These are phyloP conservation scores for Dryas integrifolia DNA, from an alignment of 331 rosid genomes.

Conservation along the genomic window DNA sequence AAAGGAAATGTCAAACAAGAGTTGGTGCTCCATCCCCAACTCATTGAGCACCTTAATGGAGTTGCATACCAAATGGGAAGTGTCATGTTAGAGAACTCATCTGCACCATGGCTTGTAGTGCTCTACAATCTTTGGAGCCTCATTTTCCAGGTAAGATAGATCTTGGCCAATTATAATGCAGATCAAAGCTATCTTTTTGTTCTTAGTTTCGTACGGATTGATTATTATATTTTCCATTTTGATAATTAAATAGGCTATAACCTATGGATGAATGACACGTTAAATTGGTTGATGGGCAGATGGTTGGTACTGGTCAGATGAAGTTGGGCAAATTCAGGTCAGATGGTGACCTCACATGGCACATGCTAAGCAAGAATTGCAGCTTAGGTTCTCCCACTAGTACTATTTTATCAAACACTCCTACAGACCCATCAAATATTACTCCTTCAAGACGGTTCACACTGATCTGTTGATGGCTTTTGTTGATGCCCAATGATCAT, in stretches of 20 bases:
- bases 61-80: background rate
- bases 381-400: background rate
- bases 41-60: background rate
- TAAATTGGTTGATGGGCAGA: conserved; percentile 8
- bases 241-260: conserved; percentile 14
- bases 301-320: background rate
- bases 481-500: background rate
- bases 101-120: conserved; percentile 11
- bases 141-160: conserved; percentile 27
- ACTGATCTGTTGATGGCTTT: background rate
- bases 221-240: background rate
- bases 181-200: background rate
- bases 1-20: background rate
- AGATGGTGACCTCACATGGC: conserved; percentile 3
- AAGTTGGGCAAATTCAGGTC: background rate
- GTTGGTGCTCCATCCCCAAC: no score
- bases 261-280: conserved; percentile 2
- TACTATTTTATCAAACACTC: background rate
- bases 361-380: conserved; percentile 7
- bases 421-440: background rate
- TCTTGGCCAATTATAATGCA: background rate
- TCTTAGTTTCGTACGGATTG: background rate
- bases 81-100: background rate
- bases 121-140: conserved; percentile 18
- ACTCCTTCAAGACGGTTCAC: background rate